Conservation (phyloP, 345 rosid genomes). For the Anacardium occidentale region DNA sequence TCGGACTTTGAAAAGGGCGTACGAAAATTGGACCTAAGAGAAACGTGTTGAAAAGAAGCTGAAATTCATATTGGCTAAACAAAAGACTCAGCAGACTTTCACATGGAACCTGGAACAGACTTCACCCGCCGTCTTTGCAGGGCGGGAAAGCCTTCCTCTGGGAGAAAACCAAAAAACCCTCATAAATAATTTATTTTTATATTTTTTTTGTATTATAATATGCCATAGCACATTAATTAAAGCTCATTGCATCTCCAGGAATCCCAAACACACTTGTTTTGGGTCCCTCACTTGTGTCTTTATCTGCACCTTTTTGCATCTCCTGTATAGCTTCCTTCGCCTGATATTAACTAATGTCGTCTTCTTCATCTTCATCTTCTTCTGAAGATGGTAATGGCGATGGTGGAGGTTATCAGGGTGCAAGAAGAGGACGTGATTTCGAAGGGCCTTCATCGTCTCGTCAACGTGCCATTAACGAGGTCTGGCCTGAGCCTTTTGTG, state of each 20-base stretch:
- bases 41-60: not conserved
- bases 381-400: conserved; percentile 28
- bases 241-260: conserved; percentile 13
- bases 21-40: not conserved
- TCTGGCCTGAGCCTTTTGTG: conserved; percentile 91
- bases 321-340: conserved; percentile 18
- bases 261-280: conserved; percentile 25
- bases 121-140: conserved; percentile 29
- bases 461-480: conserved; percentile 54
- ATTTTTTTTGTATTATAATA: not conserved
- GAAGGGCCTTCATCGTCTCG: conserved; percentile 65
- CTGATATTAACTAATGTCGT: conserved; percentile 26
- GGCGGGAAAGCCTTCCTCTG: conserved; percentile 10
- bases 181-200: not conserved
- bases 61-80: not conserved
- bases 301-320: conserved; percentile 52
- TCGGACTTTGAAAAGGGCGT: too few species aligned
- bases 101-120: conserved; percentile 5
- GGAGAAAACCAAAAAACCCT: not conserved
- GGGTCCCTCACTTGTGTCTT: conserved; percentile 79
- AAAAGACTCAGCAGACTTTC: conserved; percentile 14
- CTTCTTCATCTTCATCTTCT: conserved; percentile 35
- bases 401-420: conserved; percentile 15
- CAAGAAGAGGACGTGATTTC: conserved; percentile 36
- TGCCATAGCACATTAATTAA: not conserved